These are phyloP conservation scores for Arthrobotrys megalospora DNA, from an alignment of 2,329 filamentous ascomycete genomes.

Conservation along the genomic window DNA sequence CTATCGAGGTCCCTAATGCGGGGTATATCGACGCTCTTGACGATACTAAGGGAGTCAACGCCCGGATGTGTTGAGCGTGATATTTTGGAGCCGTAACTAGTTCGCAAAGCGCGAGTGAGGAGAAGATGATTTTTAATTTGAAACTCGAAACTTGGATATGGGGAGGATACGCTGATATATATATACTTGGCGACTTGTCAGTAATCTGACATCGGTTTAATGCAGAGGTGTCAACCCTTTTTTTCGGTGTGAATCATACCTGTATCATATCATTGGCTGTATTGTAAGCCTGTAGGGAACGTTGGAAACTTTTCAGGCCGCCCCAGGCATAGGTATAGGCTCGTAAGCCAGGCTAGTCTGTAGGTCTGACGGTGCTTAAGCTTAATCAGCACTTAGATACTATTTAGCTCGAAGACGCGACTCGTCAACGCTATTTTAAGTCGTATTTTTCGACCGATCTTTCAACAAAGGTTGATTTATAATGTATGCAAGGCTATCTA, in stretches of 20 bases:
- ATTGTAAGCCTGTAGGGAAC: too few relatives aligned
- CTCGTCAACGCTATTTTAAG: too few relatives aligned
- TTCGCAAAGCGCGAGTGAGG: constrained; percentile 42
- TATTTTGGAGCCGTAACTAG: constrained; percentile 32
- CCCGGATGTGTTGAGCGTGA: constrained; percentile 52
- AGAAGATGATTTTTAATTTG: background rate
- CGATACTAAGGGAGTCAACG: too few relatives aligned
- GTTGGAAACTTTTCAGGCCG: background rate
- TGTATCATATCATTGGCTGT: background rate
- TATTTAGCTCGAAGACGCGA: too few relatives aligned
- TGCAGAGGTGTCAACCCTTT: background rate
- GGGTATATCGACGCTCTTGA: background rate
- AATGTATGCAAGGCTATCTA: constrained; percentile 18
- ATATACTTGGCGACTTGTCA: background rate
- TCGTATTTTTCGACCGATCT: too few relatives aligned
- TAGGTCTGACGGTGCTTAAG: background rate
- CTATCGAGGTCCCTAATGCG: background rate
- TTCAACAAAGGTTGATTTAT: background rate
- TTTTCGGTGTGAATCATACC: constrained; percentile 1
- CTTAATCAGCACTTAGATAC: too few relatives aligned
- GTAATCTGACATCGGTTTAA: constrained; percentile 1
- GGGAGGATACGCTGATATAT: constrained; percentile 11
- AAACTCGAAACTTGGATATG: background rate
- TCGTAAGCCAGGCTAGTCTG: background rate
- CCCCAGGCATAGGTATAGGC: background rate